Conservation (phyloP, 2,329 filamentous ascomycete genomes). For the Colletotrichum lindemuthianum region DNA sequence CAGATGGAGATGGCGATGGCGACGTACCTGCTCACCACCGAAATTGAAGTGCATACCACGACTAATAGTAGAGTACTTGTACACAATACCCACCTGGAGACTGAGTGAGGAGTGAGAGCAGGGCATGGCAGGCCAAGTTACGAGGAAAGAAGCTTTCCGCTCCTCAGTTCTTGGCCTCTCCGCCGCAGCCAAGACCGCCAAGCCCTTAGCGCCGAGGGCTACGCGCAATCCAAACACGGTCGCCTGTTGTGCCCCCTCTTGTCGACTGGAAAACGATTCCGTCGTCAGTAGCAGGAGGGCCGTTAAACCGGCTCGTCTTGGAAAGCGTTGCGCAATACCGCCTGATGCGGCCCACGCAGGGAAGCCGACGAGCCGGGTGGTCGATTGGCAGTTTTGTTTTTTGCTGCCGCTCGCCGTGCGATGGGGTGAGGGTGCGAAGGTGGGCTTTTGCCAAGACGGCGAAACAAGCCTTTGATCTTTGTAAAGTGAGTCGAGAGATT, state of each 20-base stretch:
- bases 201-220: constrained; percentile 32
- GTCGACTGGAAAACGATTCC: constrained; percentile 15
- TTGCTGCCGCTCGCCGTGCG: neutral
- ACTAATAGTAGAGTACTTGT: too few species aligned
- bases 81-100: too few species aligned
- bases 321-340: constrained; percentile 33
- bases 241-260: constrained; percentile 27
- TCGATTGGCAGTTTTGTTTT: neutral
- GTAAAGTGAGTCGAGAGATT: neutral
- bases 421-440: neutral
- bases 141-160: constrained; percentile 35
- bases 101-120: too few species aligned
- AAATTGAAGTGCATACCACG: too few species aligned
- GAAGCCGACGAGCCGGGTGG: constrained; percentile 27
- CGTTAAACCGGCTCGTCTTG: constrained; percentile 32
- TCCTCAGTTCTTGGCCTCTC: constrained; percentile 36
- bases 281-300: constrained; percentile 19
- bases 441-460: constrained; percentile 24
- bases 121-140: constrained; percentile 23
- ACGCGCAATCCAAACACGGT: constrained; percentile 31
- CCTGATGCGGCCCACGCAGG: constrained; percentile 30
- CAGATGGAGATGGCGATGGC: too few species aligned
- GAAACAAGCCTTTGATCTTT: neutral
- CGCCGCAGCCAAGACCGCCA: constrained; percentile 36
- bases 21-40: too few species aligned